Base-by-base conservation (phyloP, 2,329 filamentous ascomycete genomes). In the Neonectria sp. region DNA sequence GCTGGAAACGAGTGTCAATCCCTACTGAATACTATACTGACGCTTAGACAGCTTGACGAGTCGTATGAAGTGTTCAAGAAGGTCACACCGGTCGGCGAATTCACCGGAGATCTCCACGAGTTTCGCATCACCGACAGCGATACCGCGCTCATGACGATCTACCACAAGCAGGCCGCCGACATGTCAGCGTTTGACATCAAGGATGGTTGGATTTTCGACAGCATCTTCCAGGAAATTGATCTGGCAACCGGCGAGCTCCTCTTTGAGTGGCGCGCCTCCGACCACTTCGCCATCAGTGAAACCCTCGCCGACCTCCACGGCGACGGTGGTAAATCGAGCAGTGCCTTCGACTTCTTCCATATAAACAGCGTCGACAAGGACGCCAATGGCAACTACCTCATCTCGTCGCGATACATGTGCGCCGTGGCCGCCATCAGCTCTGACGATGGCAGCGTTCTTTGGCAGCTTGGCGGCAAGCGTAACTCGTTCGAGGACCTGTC, bases 281-380 rank as follows among this genome's bases (percentile, higher is more conserved):
- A 81, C 17, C 75, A 81, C 65, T 78, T 79, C n/a, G 31, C 60
- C 2, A 35, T 74, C 29, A 33, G 51, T 17, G 65, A 71, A n/a
- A 73, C 59, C 35, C 55, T 69, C n/a, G 60, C 67, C 25, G 37
- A 57, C 3, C 59, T 69, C n/a, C 63, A 68, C n/a, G 65, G 72
- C 21, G 65, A 69, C 24, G 76, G 77, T 5, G 73, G 67, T 29
- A 76, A 72, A 40, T 71, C 71, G 49, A 49, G 70, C n/a, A 46
- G 46, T 13, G 69, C 82, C 1, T 89, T 86, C 78, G 87, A 90
- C 74, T 88, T 83, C 67, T 89, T 88, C 74, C 86, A 89, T 74
- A 84, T 89, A 76, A 88, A 89, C 77, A 86, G 85, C 40, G 78
- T 89, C 31, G 84, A 88, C 71, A 88, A 88, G 72, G 83, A 84